Evolutionary conservation across 1,284 basidiomycete genomes (phyloP).

Genomic region (Polyporus tsugae): DNA sequence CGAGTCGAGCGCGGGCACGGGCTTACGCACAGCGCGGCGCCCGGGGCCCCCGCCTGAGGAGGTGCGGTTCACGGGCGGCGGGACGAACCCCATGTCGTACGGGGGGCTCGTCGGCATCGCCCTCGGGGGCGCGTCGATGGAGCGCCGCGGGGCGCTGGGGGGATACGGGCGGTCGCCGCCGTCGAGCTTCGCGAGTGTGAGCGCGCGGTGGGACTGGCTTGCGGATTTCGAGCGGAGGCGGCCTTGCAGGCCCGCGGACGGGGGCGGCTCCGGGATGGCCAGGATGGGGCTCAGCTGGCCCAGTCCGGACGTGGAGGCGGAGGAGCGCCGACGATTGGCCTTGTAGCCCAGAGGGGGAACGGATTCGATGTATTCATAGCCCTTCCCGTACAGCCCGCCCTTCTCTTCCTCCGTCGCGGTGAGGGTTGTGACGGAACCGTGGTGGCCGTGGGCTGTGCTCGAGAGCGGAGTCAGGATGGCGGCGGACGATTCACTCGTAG

Average conservation of each 20-base stretch:
- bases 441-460: slow-evolving; percentile 26
- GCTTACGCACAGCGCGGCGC: slow-evolving; percentile 47
- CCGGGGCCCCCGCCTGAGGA: slow-evolving; percentile 23
- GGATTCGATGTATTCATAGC: slow-evolving; percentile 27
- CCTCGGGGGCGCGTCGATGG: slow-evolving; percentile 21
- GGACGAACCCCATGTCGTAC: slow-evolving; percentile 20
- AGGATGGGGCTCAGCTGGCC: slow-evolving; percentile 20
- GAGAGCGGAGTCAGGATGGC: slow-evolving; percentile 26
- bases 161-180: slow-evolving; percentile 24
- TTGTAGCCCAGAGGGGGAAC: slow-evolving; percentile 28
- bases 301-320: slow-evolving; percentile 21
- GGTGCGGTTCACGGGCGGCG: slow-evolving; percentile 36
- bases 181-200: slow-evolving; percentile 38
- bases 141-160: slow-evolving; percentile 26
- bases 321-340: slow-evolving; percentile 24
- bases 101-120: slow-evolving; percentile 18
- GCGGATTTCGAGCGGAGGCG: slow-evolving; percentile 28
- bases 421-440: slow-evolving; percentile 27
- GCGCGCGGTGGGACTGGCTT: slow-evolving; percentile 36
- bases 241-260: slow-evolving; percentile 22
- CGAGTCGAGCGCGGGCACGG: slow-evolving; percentile 50
- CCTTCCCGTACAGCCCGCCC: slow-evolving; percentile 8
- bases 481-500: slow-evolving; percentile 27
- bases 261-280: slow-evolving; percentile 18
- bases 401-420: slow-evolving; percentile 37